Percentiles rank a stretch among this genome's conserved stretches.
phyloP scores from a whole-genome alignment of 2,329 filamentous ascomycete species.

The Tolypocladium tundrense region DNA sequence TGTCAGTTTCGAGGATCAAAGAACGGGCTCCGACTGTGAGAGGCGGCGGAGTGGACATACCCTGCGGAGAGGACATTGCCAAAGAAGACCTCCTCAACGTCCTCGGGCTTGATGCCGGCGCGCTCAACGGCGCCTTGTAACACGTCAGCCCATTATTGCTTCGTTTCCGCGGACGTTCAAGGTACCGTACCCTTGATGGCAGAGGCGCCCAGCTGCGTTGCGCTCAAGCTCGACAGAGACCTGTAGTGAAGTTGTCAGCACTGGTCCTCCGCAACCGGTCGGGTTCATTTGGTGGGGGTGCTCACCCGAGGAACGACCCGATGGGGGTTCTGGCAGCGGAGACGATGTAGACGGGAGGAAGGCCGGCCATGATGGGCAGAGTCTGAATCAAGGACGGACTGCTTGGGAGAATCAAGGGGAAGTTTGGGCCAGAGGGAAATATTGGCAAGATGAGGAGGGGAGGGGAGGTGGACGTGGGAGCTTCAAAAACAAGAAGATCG shows the following conservation, averaged over 20 bases:
- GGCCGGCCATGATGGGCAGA: conserved; percentile 53
- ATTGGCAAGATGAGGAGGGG: background rate
- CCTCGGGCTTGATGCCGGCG: conserved; percentile 75
- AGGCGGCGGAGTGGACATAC: conserved; percentile 37
- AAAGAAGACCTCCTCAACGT: conserved; percentile 95
- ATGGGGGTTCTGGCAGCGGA: conserved; percentile 83
- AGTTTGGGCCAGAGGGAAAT: background rate
- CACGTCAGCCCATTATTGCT: conserved; percentile 4
- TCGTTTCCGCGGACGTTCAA: background rate
- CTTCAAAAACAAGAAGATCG: conserved; percentile 1
- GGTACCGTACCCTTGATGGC: conserved; percentile 70
- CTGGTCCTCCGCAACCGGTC: background rate
- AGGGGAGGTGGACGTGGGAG: background rate
- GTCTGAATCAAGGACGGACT: background rate
- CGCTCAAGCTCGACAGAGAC: conserved; percentile 78
- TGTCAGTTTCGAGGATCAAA: background rate
- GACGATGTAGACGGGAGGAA: conserved; percentile 91
- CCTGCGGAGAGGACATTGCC: conserved; percentile 96
- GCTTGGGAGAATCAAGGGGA: background rate
- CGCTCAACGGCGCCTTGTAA: conserved; percentile 65
- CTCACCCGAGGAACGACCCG: conserved; percentile 86
- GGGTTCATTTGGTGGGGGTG: background rate
- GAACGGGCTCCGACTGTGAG: too few relatives aligned
- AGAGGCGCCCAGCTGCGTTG: conserved; percentile 76
- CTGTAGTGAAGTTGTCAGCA: conserved; percentile 34